Evolutionary conservation across 2,329 filamentous ascomycete genomes (phyloP), one percentile per base, ranked within the genome.

Genomic region (Neoscytalidium dimidiatum): DNA sequence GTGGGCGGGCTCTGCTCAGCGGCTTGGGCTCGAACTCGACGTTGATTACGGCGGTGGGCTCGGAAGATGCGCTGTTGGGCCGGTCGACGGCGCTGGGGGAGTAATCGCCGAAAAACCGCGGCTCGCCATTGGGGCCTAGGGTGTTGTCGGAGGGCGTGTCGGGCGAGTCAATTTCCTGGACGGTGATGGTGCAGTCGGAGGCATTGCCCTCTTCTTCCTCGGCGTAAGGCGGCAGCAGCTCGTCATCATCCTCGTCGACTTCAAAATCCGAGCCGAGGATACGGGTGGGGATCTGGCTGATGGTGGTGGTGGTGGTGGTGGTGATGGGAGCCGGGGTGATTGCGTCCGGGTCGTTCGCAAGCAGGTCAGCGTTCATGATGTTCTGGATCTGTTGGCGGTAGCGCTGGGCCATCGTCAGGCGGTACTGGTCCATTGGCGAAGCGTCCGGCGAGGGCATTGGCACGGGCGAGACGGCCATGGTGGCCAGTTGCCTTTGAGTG

Each of bases 131-230:
- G 23, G 52, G 14, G 21, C 35, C 53, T 21, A 29, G 31, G 7
- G 23, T 29, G 53, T 29, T 41, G 62, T 56, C 49, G 2, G 62
- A 48, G 29, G 62, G 62, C 51, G 62, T 64, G 31, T 64, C 62
- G n/a, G 52, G 51, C 14, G 51, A 58, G 41, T 56, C 51, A 41
- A 64, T 43, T 23, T 64, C 62, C 41, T 57, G 51, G 62, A 64
- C 62, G 51, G 62, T 64, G 41, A 64, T 51, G 62, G 62, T 64
- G 62, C 62, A 64, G 62, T 56, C 62, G 8, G 62, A 46, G 4
- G 62, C 43, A 2, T 57, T 58, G 62, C 41, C 62, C 41, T 64
- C 62, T 17, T 64, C 61, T 26, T 64, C 60, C n/a, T 64, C 62
- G 26, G 29, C 19, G 21, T 57, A 58, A 17, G 62, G 62, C 19